A percentile compares a stretch with the other conserved stretches of the same genome.
These are phyloP conservation scores for Lactifluus hygrophoroides DNA, from an alignment of 768 basidiomycete species.

Conservation along the genomic window DNA sequence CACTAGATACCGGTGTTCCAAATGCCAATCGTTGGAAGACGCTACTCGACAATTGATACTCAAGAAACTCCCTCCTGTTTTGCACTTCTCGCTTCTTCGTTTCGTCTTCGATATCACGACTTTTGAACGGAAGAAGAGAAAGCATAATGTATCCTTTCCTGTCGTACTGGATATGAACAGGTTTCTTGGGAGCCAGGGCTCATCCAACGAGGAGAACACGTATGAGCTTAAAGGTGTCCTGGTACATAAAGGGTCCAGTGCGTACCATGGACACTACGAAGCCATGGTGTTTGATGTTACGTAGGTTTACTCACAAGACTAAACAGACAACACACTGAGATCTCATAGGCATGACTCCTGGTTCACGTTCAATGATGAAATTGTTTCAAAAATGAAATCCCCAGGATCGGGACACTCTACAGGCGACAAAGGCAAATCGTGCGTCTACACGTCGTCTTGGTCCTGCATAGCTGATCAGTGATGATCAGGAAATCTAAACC, in stretches of 20 bases:
- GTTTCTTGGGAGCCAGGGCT: slow-evolving; percentile 34
- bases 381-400: slow-evolving; percentile 53
- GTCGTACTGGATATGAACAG: slow-evolving; percentile 59
- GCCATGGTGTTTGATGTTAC: slow-evolving; percentile 68
- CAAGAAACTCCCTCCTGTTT: slow-evolving; percentile 67
- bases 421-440: slow-evolving; percentile 23
- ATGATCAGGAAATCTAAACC: slow-evolving; percentile 11
- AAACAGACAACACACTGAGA: not conserved
- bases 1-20: slow-evolving; percentile 69
- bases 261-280: slow-evolving; percentile 86
- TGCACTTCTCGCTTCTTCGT: slow-evolving; percentile 89
- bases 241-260: slow-evolving; percentile 85
- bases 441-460: not conserved
- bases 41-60: slow-evolving; percentile 74
- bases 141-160: slow-evolving; percentile 75
- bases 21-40: slow-evolving; percentile 63
- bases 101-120: slow-evolving; percentile 79
- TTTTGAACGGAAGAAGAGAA: slow-evolving; percentile 82
- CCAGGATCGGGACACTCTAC: slow-evolving; percentile 37
- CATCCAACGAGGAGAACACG: slow-evolving; percentile 27
- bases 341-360: slow-evolving; percentile 53
- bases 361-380: slow-evolving; percentile 92
- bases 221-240: slow-evolving; percentile 85
- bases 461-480: not conserved
- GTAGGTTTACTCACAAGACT: slow-evolving; percentile 35